phyloP scores from a whole-genome alignment of 1,139 yeast species.

The Debaryomyces fabryi region DNA sequence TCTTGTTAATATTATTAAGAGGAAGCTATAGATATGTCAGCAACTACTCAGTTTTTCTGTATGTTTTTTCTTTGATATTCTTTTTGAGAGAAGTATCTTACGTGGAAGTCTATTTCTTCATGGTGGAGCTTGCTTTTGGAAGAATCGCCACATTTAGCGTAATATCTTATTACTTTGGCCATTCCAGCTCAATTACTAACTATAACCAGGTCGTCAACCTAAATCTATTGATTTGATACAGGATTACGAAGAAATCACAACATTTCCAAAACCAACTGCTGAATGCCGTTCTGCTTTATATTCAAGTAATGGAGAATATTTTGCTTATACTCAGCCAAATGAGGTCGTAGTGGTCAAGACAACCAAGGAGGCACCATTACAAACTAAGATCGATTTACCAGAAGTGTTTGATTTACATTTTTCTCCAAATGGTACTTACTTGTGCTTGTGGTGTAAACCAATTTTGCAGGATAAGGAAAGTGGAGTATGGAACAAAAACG shows the following conservation, averaged over 20 bases:
- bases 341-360: constrained; percentile 64
- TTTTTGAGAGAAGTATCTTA: not conserved
- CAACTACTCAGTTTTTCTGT: constrained; percentile 47
- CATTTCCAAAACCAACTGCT: constrained; percentile 37
- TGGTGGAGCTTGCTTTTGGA: not conserved
- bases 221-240: constrained; percentile 60
- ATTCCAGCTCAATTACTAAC: constrained; percentile 17
- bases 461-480: constrained; percentile 55
- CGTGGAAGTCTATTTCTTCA: not conserved
- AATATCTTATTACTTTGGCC: constrained; percentile 1
- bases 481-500: constrained; percentile 77
- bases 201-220: constrained; percentile 57
- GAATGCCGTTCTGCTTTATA: constrained; percentile 53
- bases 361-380: constrained; percentile 31
- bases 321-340: constrained; percentile 60
- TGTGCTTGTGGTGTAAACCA: constrained; percentile 93
- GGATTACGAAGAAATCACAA: constrained; percentile 44
- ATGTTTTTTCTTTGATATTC: constrained; percentile 23
- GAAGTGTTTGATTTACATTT: constrained; percentile 83
- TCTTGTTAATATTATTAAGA: constrained; percentile 1
- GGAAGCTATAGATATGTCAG: constrained; percentile 29
- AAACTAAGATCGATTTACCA: constrained; percentile 49
- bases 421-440: constrained; percentile 83
- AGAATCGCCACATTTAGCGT: not conserved
- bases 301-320: constrained; percentile 55